A percentile compares a stretch with the other conserved stretches of the same genome.
Evolutionary conservation across 441 rosid genomes (phyloP).

Genomic region (Capsella rubella): DNA sequence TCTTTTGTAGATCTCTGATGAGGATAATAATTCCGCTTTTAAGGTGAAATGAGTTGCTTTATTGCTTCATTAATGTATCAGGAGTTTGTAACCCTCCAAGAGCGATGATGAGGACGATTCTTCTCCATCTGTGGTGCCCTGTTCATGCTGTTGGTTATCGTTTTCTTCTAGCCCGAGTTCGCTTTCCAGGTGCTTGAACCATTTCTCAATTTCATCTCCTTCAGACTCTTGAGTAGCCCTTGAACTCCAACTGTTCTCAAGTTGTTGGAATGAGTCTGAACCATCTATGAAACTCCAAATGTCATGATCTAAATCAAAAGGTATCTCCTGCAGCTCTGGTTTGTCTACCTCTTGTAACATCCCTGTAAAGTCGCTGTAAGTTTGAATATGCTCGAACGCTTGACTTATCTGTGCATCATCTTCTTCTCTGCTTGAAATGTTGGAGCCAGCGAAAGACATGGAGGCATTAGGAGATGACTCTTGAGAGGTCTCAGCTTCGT

Average conservation of each 20-base stretch:
- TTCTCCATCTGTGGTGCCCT: slow-evolving; percentile 18
- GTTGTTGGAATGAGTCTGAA: slow-evolving; percentile 43
- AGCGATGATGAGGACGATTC: slow-evolving; percentile 25
- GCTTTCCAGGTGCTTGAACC: slow-evolving; percentile 71
- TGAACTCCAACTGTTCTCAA: slow-evolving; percentile 37
- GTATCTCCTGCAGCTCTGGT: slow-evolving; percentile 59
- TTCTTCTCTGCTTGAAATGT: slow-evolving; percentile 35
- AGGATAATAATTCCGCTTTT: background rate
- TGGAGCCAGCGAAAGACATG: slow-evolving; percentile 48
- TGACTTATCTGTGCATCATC: slow-evolving; percentile 37
- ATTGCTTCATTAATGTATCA: slow-evolving; percentile 26
- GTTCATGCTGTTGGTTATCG: slow-evolving; percentile 33
- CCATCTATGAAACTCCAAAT: slow-evolving; percentile 78
- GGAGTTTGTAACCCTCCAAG: slow-evolving; percentile 38
- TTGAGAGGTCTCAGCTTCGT: slow-evolving; percentile 34
- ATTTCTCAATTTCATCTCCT: slow-evolving; percentile 54
- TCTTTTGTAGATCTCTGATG: slow-evolving; percentile 10
- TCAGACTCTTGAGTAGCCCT: slow-evolving; percentile 30
- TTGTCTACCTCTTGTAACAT: slow-evolving; percentile 68
- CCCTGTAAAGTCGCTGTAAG: slow-evolving; percentile 10
- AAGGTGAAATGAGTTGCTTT: slow-evolving; percentile 6
- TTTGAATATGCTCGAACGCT: slow-evolving; percentile 40
- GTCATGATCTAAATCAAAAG: slow-evolving; percentile 65
- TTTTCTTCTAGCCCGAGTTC: slow-evolving; percentile 66
- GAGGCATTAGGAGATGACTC: slow-evolving; percentile 43